phyloP scores from a whole-genome alignment of 164 flowering plant species.

The Magnolia officinalis region DNA sequence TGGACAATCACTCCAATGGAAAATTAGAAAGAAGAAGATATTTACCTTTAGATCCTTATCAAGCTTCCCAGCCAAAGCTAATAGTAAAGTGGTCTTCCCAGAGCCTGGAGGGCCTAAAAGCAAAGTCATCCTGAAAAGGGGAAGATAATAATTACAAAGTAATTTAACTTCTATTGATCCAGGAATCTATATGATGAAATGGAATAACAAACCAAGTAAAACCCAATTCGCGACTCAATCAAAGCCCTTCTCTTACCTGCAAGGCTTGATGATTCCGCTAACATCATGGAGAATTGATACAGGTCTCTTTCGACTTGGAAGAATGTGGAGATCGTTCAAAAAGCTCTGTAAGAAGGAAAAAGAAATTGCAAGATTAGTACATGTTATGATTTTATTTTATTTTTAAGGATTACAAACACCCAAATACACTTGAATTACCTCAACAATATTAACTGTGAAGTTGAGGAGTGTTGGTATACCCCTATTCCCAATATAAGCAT shows the following conservation, averaged over 20 bases:
- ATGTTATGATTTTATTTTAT: too few relatives aligned
- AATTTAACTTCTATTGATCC: background rate
- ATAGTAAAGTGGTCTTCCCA: slow-evolving; percentile 30
- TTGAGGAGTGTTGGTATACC: slow-evolving; percentile 79
- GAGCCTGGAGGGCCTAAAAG: slow-evolving; percentile 39
- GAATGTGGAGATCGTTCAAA: slow-evolving; percentile 8
- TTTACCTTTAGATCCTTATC: slow-evolving; percentile 40
- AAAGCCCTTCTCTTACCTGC: slow-evolving; percentile 1
- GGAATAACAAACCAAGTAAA: background rate
- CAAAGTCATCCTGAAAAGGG: slow-evolving; percentile 31
- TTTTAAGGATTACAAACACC: background rate
- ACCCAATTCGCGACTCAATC: background rate
- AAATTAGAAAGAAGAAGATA: background rate
- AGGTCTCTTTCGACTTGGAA: slow-evolving; percentile 8
- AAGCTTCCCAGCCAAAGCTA: slow-evolving; percentile 45
- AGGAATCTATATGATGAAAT: background rate
- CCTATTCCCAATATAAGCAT: slow-evolving; percentile 61
- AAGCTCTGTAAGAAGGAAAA: background rate
- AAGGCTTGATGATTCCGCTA: slow-evolving; percentile 14
- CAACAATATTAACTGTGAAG: slow-evolving; percentile 5
- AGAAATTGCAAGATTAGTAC: background rate
- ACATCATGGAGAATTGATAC: slow-evolving; percentile 4
- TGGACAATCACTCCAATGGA: background rate
- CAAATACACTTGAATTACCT: slow-evolving; percentile 3
- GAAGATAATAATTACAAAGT: background rate